Evolutionary conservation across 805 yeast genomes (phyloP).

Genomic region (Hanseniaspora occidentalis): DNA sequence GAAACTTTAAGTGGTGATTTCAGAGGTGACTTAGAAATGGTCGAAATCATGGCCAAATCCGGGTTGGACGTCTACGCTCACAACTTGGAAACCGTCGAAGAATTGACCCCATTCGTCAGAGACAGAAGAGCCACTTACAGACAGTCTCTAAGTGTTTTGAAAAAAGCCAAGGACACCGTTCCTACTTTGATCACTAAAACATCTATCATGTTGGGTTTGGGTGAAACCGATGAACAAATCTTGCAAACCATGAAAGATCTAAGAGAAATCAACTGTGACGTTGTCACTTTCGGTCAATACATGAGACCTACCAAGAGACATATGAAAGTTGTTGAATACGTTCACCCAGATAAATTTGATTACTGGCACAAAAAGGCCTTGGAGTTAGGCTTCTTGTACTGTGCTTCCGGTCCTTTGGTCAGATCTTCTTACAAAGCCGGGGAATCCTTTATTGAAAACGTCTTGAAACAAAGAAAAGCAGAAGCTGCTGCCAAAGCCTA

Average conservation of each 20-base stretch:
- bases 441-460: conserved; percentile 92
- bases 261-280: conserved; percentile 70
- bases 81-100: conserved; percentile 93
- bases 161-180: conserved; percentile 66
- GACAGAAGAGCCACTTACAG: conserved; percentile 94
- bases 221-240: conserved; percentile 89
- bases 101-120: conserved; percentile 83
- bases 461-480: conserved; percentile 56
- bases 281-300: conserved; percentile 96
- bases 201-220: conserved; percentile 91
- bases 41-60: conserved; percentile 62
- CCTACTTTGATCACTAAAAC: conserved; percentile 81
- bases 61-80: conserved; percentile 97
- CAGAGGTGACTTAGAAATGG: conserved; percentile 78
- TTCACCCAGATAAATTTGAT: conserved; percentile 88
- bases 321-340: conserved; percentile 93
- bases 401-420: conserved; percentile 95
- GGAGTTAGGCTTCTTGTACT: conserved; percentile 85
- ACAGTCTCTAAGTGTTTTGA: conserved; percentile 69
- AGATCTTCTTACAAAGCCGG: conserved; percentile 98
- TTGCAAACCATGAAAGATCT: conserved; percentile 63
- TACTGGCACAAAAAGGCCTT: conserved; percentile 81
- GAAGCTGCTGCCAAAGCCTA: too few species aligned
- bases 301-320: conserved; percentile 99
- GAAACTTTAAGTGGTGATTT: conserved; percentile 95